These are phyloP conservation scores for Emergomyces orientalis DNA, from an alignment of 2,329 filamentous ascomycete genomes.

Conservation along the genomic window DNA sequence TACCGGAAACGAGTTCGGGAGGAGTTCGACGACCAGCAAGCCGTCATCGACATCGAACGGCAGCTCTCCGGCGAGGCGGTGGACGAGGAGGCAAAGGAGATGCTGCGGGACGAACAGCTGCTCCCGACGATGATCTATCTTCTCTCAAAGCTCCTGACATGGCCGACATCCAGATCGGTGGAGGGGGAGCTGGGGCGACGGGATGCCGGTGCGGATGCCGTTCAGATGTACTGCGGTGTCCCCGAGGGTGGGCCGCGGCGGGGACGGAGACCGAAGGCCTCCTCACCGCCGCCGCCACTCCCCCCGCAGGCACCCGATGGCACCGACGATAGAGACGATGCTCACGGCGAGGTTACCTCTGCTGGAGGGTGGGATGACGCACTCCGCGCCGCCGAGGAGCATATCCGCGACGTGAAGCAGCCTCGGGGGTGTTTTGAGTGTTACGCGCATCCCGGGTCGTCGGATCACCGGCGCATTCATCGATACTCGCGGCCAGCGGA, in stretches of 20 bases:
- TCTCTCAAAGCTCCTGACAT: constrained; percentile 19
- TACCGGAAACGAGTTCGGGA: constrained; percentile 9
- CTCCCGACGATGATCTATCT: constrained; percentile 19
- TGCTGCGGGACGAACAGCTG: constrained; percentile 13
- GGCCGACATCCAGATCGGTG: constrained; percentile 8
- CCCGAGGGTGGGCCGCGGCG: constrained; percentile 15
- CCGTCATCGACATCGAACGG: constrained; percentile 16
- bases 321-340: neutral
- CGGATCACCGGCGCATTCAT: constrained; percentile 2
- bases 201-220: constrained; percentile 17
- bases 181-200: constrained; percentile 17
- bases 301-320: neutral
- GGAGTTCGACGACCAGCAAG: constrained; percentile 16
- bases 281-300: neutral
- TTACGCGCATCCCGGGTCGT: neutral
- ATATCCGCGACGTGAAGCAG: neutral
- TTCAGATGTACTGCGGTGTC: constrained; percentile 17
- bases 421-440: constrained; percentile 3
- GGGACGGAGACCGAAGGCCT: neutral
- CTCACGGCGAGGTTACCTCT: neutral
- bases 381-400: neutral
- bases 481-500: neutral
- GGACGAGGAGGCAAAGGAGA: constrained; percentile 9
- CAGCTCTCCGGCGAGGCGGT: constrained; percentile 14
- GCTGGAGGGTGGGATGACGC: neutral